Base-by-base conservation (phyloP, 805 yeast species). In the Pichia thaimueangensis region DNA sequence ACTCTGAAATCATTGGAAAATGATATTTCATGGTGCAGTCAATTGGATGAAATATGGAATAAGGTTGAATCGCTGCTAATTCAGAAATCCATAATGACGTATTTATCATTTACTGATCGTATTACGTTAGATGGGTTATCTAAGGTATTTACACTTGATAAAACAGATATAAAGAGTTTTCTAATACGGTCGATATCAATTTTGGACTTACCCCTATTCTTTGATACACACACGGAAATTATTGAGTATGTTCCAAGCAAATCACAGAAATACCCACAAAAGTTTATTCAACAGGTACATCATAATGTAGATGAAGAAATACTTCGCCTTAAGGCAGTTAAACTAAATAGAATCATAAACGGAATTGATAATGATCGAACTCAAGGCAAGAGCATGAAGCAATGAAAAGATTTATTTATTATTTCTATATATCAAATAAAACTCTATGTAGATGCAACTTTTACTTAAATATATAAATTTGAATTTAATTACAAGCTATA, bases 11-110 rank as follows among this genome's bases (percentile, higher is more conserved):
- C 17, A 25, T 17, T 47, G 7, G 30, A 41, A 8, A 15, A 37
- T 4, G 25, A 36, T 32, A 31, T 31, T 8, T 31, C 37, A 3
- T 41, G 45, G 45, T 31, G 35, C 25, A 24, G 11, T 2, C 28
- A 23, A 15, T 32, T 36, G 11, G 30, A 36, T 7, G 20, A 13
- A 5, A 9, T 28, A 31, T 41, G 31, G 27, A 15, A 32, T 2
- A 36, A 19, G 12, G 21, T 22, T 7, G 10, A 27, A n/a, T 21
- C 52, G n/a, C 45, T 51, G 3, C 39, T 66, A 19, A 51, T 65
- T 42, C 51, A 55, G 30, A 63, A 60, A 45, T 51, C 56, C 2
- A 60, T 59, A 39, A 35, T 56, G 4, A 49, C 58, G 4, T 69
- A 66, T 38, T 48, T 69, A 2, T 62, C 69, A 0, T 39, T 64